Evolutionary conservation across 495 filamentous ascomycete genomes (phyloP).

Genomic region (Penicillium argentinense): DNA sequence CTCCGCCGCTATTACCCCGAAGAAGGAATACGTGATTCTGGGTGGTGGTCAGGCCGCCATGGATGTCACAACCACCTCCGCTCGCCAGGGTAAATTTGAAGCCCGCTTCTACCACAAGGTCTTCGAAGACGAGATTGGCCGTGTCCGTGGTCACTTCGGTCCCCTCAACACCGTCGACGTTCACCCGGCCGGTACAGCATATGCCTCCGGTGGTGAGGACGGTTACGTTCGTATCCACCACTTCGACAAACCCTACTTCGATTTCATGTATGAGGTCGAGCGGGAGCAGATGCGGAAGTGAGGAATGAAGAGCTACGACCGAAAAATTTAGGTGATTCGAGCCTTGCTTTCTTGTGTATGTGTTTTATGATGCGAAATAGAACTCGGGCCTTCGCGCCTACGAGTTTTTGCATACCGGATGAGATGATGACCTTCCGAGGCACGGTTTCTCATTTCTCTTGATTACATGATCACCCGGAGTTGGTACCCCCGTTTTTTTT

Average conservation of each 20-base stretch:
- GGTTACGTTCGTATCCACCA: slow-evolving; percentile 98
- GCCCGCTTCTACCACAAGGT: slow-evolving; percentile 99
- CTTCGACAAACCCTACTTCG: slow-evolving; percentile 97
- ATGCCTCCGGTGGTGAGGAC: slow-evolving; percentile 94
- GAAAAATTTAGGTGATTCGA: slow-evolving; percentile 16
- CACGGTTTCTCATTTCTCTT: slow-evolving; percentile 41
- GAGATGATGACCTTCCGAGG: slow-evolving; percentile 37
- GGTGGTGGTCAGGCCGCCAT: slow-evolving; percentile 98
- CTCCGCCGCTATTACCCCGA: slow-evolving; percentile 86
- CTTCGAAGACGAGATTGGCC: slow-evolving; percentile 97
- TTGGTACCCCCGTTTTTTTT: slow-evolving; percentile 42
- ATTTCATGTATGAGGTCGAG: slow-evolving; percentile 99
- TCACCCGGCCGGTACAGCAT: slow-evolving; percentile 85
- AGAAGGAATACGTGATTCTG: slow-evolving; percentile 96
- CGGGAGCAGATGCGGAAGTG: slow-evolving; percentile 55
- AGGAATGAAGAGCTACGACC: slow-evolving; percentile 7
- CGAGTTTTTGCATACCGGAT: slow-evolving; percentile 35
- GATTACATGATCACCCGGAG: slow-evolving; percentile 51
- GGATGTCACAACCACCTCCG: slow-evolving; percentile 96
- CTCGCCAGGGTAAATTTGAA: slow-evolving; percentile 97
- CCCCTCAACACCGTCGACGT: slow-evolving; percentile 88
- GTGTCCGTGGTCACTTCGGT: slow-evolving; percentile 95
- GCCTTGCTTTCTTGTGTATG: slow-evolving; percentile 39
- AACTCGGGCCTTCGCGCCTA: slow-evolving; percentile 18
- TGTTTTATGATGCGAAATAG: slow-evolving; percentile 47